phyloP scores from a whole-genome alignment of 495 filamentous ascomycete genomes.

The Trichoderma orchidacearum region DNA sequence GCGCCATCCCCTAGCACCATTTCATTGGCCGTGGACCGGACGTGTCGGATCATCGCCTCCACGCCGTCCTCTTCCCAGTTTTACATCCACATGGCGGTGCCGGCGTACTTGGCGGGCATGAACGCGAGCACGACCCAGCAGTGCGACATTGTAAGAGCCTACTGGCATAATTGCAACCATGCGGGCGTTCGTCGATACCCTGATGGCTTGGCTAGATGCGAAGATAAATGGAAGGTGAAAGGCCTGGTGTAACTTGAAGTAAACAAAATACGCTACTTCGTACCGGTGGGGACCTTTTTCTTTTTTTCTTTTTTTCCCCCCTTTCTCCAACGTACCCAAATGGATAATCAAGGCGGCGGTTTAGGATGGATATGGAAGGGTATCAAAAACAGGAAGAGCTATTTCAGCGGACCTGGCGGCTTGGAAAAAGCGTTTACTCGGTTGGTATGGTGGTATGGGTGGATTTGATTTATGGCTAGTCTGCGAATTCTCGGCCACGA shows the following conservation, averaged over 20 bases:
- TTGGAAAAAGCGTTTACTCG: no score
- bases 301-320: not conserved
- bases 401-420: no score
- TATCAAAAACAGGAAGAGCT: no score
- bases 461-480: no score
- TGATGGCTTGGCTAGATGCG: not conserved
- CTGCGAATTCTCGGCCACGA: no score
- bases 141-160: not conserved
- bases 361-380: no score
- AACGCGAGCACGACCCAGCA: not conserved
- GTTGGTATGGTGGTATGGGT: no score
- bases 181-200: not conserved
- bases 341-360: no score
- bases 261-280: no score
- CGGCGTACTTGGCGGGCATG: not conserved
- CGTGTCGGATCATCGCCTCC: not conserved
- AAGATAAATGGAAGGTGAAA: not conserved
- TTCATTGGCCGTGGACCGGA: not conserved
- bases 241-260: not conserved
- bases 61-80: constrained; percentile 1
- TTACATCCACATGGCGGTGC: not conserved
- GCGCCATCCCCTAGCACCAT: not conserved
- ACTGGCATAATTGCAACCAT: not conserved
- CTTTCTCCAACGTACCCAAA: no score
- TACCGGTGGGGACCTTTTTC: no score